phyloP scores from a whole-genome alignment of 2,329 filamentous ascomycete species.

The Paramyrothecium roridum region DNA sequence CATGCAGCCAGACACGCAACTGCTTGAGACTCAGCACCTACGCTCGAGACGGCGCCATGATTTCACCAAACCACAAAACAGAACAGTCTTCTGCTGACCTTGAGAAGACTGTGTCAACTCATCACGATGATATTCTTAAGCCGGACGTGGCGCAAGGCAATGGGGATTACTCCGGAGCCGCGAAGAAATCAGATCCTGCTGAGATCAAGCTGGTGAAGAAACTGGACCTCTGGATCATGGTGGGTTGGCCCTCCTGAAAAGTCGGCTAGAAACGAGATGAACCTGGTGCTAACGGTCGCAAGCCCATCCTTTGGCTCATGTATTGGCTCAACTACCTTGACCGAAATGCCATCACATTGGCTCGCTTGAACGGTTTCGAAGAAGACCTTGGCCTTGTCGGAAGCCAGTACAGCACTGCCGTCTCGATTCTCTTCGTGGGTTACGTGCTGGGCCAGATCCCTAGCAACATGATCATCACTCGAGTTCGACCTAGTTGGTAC shows the following conservation, averaged over 20 bases:
- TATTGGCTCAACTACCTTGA: constrained; percentile 39
- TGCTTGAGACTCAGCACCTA: too few relatives aligned
- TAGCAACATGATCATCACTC: constrained; percentile 36
- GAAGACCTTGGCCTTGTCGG: constrained; percentile 9
- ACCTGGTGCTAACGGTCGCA: constrained; percentile 31
- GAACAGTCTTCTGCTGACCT: not conserved
- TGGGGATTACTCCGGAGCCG: constrained; percentile 26
- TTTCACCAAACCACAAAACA: not conserved
- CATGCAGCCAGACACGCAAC: too few relatives aligned
- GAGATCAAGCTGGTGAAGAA: constrained; percentile 30
- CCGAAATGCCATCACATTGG: constrained; percentile 39
- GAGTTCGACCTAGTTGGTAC: constrained; percentile 32
- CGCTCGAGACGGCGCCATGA: not conserved
- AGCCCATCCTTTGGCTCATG: constrained; percentile 22
- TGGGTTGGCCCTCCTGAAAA: constrained; percentile 5
- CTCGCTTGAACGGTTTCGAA: constrained; percentile 20
- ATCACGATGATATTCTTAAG: not conserved
- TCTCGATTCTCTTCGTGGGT: constrained; percentile 30
- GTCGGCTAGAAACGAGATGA: constrained; percentile 28
- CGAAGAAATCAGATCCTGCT: constrained; percentile 23
- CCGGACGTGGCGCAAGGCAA: not conserved
- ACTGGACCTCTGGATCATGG: constrained; percentile 31
- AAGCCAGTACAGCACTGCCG: constrained; percentile 14
- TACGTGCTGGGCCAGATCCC: constrained; percentile 35
- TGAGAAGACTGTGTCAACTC: not conserved